Evolutionary conservation across 805 yeast species (phyloP).

Genomic region (Cyberlindnera amylophila): DNA sequence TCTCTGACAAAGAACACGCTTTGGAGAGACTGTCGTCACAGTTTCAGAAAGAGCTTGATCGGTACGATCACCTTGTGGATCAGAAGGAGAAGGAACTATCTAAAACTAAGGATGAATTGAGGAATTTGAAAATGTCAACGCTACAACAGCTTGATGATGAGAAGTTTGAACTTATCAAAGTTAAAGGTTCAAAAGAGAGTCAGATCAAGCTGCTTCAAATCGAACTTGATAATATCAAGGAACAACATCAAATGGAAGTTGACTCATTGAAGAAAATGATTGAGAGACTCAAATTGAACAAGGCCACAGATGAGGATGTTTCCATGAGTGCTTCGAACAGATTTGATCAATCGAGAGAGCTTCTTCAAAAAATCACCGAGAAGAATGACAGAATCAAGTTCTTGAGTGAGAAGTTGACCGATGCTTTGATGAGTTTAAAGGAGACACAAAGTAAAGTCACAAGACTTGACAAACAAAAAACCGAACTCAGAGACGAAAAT

Average conservation of each 20-base stretch:
- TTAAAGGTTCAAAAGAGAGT: constrained; percentile 37
- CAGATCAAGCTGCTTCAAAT: constrained; percentile 33
- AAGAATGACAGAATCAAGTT: constrained; percentile 24
- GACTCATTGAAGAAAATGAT: constrained; percentile 30
- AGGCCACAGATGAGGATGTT: too few relatives aligned
- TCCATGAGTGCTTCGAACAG: neutral
- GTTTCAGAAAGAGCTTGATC: constrained; percentile 24
- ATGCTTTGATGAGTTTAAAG: constrained; percentile 26
- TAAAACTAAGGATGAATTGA: constrained; percentile 32
- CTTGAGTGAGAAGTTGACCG: constrained; percentile 22
- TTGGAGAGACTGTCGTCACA: constrained; percentile 21
- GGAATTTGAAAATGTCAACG: constrained; percentile 29
- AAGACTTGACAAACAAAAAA: constrained; percentile 32
- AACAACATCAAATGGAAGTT: constrained; percentile 34
- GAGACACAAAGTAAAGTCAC: constrained; percentile 29
- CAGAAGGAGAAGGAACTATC: constrained; percentile 37
- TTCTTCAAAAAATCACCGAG: constrained; percentile 26
- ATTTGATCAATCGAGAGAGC: constrained; percentile 21
- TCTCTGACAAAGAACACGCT: constrained; percentile 21
- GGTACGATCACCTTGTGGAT: constrained; percentile 21
- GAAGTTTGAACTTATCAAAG: constrained; percentile 32
- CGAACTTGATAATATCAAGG: constrained; percentile 37
- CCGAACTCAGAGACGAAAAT: constrained; percentile 31
- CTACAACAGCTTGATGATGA: constrained; percentile 35
- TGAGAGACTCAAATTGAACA: constrained; percentile 10